phyloP scores from a whole-genome alignment of 2,329 filamentous ascomycete species.

The Diaporthe humulicola region DNA sequence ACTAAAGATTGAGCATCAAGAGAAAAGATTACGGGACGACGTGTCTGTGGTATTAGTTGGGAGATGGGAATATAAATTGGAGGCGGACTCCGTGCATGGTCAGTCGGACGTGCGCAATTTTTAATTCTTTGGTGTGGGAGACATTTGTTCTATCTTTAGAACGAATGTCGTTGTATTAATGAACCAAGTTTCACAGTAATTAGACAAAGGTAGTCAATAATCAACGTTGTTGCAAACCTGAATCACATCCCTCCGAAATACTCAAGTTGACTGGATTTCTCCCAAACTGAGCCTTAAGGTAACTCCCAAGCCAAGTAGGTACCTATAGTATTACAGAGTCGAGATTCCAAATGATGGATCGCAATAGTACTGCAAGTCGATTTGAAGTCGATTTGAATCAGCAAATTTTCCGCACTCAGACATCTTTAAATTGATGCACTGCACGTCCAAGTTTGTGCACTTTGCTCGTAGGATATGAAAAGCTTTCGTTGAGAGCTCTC shows the following conservation, averaged over 20 bases:
- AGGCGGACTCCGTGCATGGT: no score
- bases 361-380: neutral
- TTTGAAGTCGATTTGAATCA: neutral
- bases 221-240: neutral
- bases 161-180: neutral
- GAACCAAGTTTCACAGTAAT: neutral
- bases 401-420: neutral
- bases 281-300: neutral
- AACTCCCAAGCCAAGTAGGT: neutral
- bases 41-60: neutral
- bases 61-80: neutral
- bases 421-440: neutral
- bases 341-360: no score
- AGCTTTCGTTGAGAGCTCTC: neutral
- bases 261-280: neutral
- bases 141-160: neutral
- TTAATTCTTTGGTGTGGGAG: neutral
- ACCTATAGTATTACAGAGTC: neutral
- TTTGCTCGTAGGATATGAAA: neutral
- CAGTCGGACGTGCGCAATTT: neutral
- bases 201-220: neutral
- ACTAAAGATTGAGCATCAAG: neutral
- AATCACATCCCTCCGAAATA: neutral
- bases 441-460: neutral
- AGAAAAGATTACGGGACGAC: neutral